A percentile compares a stretch with the other conserved stretches of the same genome.
These are phyloP conservation scores for Herpetospermum pedunculosum DNA, from an alignment of 306 rosid species.

Conservation along the genomic window DNA sequence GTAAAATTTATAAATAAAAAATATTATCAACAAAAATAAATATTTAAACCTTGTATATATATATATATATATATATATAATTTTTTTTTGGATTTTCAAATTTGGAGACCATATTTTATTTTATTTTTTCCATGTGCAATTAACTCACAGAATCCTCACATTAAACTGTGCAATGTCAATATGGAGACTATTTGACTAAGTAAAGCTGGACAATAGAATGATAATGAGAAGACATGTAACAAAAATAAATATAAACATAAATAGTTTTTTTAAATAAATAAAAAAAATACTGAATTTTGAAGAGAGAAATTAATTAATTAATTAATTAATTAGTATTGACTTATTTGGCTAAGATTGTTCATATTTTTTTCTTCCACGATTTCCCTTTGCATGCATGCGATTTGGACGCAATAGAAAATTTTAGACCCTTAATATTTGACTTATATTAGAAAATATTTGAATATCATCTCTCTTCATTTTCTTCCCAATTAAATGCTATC, in stretches of 20 bases:
- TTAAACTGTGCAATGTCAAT: background rate
- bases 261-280: background rate
- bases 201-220: background rate
- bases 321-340: background rate
- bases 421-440: background rate
- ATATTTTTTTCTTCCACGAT: background rate
- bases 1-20: background rate
- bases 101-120: background rate
- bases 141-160: background rate
- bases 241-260: background rate
- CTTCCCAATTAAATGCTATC: background rate
- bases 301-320: background rate
- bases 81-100: background rate
- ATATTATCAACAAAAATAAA: background rate
- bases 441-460: background rate
- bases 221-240: background rate
- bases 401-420: background rate
- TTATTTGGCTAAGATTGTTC: background rate
- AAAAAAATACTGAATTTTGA: background rate
- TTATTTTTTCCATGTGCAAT: background rate
- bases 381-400: constrained; percentile 7
- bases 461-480: background rate
- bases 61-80: no score
- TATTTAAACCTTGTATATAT: background rate
- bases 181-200: background rate